Evolutionary conservation across 345 rosid species (phyloP).

Genomic region (Isatis tinctoria): DNA sequence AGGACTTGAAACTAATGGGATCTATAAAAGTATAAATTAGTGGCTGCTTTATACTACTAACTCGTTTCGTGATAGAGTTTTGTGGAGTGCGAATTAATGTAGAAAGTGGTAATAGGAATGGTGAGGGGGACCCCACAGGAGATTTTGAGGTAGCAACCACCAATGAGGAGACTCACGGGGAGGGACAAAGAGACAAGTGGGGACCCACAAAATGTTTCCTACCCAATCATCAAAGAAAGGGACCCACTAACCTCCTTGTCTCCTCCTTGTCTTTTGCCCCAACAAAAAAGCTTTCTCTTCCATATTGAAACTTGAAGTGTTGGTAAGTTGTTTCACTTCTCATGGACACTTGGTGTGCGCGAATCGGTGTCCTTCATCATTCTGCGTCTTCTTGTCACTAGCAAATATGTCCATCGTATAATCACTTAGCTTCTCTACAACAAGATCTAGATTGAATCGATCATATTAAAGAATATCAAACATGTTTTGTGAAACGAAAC

Average conservation of each 20-base stretch:
- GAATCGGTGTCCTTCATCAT: conserved; percentile 21
- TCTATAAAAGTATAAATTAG: conserved; percentile 17
- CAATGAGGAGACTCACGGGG: conserved; percentile 30
- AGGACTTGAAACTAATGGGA: conserved; percentile 25
- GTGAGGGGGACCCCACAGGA: conserved; percentile 11
- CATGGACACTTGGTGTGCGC: conserved; percentile 23
- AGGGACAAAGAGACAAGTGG: conserved; percentile 47
- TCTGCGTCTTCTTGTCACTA: conserved; percentile 12
- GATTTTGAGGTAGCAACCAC: conserved; percentile 2
- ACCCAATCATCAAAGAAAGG: conserved; percentile 47
- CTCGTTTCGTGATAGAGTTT: conserved; percentile 13
- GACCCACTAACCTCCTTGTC: conserved; percentile 38
- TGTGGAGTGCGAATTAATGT: conserved; percentile 11
- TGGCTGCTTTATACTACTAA: conserved; percentile 15
- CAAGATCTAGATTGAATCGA: background rate
- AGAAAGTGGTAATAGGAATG: conserved; percentile 24
- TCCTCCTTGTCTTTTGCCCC: conserved; percentile 18
- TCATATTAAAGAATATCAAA: background rate
- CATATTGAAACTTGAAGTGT: conserved; percentile 30
- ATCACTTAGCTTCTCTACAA: background rate
- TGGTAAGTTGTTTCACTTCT: conserved; percentile 31
- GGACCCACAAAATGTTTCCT: conserved; percentile 48
- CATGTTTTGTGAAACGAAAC: conserved; percentile 1
- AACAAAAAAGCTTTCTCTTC: conserved; percentile 10
- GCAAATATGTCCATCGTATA: background rate